Evolutionary conservation across 495 filamentous ascomycete species (phyloP), one percentile per base, ranked within the genome.

Genomic region (Daldinia caldariorum): DNA sequence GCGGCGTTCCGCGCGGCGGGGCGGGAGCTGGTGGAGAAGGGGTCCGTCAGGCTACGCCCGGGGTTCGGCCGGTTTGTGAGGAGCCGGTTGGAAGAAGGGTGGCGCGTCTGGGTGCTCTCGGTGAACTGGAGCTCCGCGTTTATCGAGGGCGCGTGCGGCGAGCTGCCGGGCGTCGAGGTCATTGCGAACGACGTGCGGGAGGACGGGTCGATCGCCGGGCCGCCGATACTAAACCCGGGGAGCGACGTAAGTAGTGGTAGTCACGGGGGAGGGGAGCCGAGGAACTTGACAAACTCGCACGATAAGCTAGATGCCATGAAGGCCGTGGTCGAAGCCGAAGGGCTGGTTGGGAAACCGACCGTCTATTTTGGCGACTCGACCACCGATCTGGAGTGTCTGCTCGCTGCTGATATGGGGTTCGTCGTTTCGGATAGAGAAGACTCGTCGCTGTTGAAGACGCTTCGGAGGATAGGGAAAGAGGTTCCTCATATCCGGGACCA

Each of bases 101-200:
- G 67, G 78, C 68, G 68, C 34, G 69, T 81, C 54, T 76, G 72
- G 22, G 69, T 85, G 3, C 73, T 84, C 7, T 82, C 79, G 12
- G 80, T 85, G 2, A 84, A 85, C 49, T 84, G 81, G 82, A 81
- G 78, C 4, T 45, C 70, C 0, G 72, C 74, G n/a, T 84, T 83
- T 60, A 80, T 84, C 8, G 59, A 73, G 53, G 75, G 73, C 57
- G 75, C 71, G 26, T 71, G 70, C 45, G 73, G 71, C 34, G 63
- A 63, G 61, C 50, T 72, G 51, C 20, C 58, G 13, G 72, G 63
- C 16, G 58, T 77, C 32, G 20, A 34, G 35, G 74, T 75, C n/a
- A 66, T 73, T 16, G 72, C 76, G 41, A 83, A 83, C 43, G 72
- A 68, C 37, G 68, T 83, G 3, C 41, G 54, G 45, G 72, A 66